Percentiles rank a stretch among this genome's conserved stretches.
These are phyloP conservation scores for Allantophomopsis cytisporea DNA, from an alignment of 2,329 filamentous ascomycete genomes.

Conservation along the genomic window DNA sequence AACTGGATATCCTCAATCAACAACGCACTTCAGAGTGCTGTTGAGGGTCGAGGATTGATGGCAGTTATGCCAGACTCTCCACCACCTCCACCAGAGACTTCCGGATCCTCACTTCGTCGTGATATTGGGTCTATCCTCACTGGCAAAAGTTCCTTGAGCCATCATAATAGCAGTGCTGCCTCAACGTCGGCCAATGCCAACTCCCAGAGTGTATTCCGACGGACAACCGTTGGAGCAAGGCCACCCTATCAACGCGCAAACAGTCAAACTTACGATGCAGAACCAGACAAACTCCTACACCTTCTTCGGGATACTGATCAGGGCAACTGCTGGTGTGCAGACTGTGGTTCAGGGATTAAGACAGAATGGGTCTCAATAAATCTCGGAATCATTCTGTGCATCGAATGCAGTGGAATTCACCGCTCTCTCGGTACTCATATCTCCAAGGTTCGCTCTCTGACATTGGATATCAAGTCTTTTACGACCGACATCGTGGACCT, in stretches of 20 bases:
- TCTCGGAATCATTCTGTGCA: slow-evolving; percentile 87
- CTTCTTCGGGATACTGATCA: slow-evolving; percentile 81
- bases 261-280: slow-evolving; percentile 65
- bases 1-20: slow-evolving; percentile 96
- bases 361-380: slow-evolving; percentile 99
- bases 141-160: slow-evolving; percentile 64
- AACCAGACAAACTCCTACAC: slow-evolving; percentile 74
- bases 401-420: slow-evolving; percentile 96
- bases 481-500: slow-evolving; percentile 95
- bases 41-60: slow-evolving; percentile 59
- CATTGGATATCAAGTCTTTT: slow-evolving; percentile 90
- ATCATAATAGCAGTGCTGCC: slow-evolving; percentile 25
- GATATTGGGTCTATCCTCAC: slow-evolving; percentile 90
- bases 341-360: slow-evolving; percentile 83
- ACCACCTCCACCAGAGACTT: slow-evolving; percentile 21
- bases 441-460: slow-evolving; percentile 90
- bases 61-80: slow-evolving; percentile 31
- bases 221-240: slow-evolving; percentile 83
- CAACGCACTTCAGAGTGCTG: slow-evolving; percentile 89
- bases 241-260: slow-evolving; percentile 57
- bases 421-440: slow-evolving; percentile 94
- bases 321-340: slow-evolving; percentile 86
- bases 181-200: slow-evolving; percentile 20
- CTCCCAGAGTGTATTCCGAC: slow-evolving; percentile 49
- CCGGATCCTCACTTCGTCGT: slow-evolving; percentile 47